Conservation (phyloP, 306 rosid species). For the Castanospermum australe region DNA sequence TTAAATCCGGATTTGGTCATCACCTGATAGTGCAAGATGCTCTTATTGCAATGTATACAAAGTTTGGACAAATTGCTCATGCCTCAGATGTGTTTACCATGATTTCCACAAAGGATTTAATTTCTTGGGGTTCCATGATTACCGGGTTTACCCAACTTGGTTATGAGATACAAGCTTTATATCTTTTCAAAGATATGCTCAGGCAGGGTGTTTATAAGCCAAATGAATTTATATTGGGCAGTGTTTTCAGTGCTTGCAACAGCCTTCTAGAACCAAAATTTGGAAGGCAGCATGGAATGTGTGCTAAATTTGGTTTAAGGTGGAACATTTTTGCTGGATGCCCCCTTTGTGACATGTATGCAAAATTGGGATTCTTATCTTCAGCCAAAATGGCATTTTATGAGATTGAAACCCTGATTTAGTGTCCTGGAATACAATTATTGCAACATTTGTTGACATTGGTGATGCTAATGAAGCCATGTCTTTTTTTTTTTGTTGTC, state of each 20-base stretch:
- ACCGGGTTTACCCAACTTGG: slow-evolving; percentile 72
- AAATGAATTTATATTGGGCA: slow-evolving; percentile 68
- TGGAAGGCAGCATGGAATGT: slow-evolving; percentile 75
- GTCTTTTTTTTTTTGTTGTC: slow-evolving; percentile 48
- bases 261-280: slow-evolving; percentile 54
- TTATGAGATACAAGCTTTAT: slow-evolving; percentile 60
- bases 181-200: slow-evolving; percentile 63
- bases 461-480: slow-evolving; percentile 53
- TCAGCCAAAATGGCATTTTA: slow-evolving; percentile 53
- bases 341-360: slow-evolving; percentile 82
- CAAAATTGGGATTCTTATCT: slow-evolving; percentile 54
- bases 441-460: slow-evolving; percentile 55
- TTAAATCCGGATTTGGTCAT: slow-evolving; percentile 52
- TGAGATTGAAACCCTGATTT: slow-evolving; percentile 64
- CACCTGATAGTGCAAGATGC: slow-evolving; percentile 66
- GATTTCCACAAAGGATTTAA: slow-evolving; percentile 59
- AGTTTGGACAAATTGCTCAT: slow-evolving; percentile 47
- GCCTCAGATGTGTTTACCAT: slow-evolving; percentile 55
- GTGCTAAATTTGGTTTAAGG: slow-evolving; percentile 64
- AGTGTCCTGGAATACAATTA: slow-evolving; percentile 79
- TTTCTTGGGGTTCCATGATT: slow-evolving; percentile 81
- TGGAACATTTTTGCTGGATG: slow-evolving; percentile 67
- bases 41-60: slow-evolving; percentile 75
- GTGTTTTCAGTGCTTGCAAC: slow-evolving; percentile 72
- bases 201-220: slow-evolving; percentile 52